Evolutionary conservation across 371 early-diverging fungal species (phyloP).

Genomic region (Chytridiales sp.): DNA sequence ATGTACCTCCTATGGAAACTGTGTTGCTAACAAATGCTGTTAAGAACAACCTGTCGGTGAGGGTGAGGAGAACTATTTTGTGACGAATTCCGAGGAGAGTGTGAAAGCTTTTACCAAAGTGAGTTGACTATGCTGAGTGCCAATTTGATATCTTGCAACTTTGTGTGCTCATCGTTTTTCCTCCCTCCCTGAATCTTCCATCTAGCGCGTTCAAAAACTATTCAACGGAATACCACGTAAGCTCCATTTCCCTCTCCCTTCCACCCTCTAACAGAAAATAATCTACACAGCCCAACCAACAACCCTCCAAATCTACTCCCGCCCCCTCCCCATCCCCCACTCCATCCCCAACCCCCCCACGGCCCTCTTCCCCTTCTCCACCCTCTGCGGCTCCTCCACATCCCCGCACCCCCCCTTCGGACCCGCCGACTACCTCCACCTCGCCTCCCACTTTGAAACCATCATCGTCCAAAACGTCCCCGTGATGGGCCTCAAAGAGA

Average conservation of each 20-base stretch:
- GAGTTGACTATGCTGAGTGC: neutral
- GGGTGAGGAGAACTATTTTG: neutral
- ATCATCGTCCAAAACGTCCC: constrained; percentile 18
- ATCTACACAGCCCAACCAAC: neutral
- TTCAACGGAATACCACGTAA: constrained; percentile 1
- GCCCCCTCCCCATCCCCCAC: neutral
- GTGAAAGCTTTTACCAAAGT: too few relatives aligned
- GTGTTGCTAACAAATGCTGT: neutral
- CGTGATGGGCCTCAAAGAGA: constrained; percentile 16
- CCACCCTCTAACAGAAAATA: constrained; percentile 11
- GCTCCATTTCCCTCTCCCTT: neutral
- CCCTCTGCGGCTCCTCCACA: too few relatives aligned
- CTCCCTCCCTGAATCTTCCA: too few relatives aligned
- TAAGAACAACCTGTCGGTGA: neutral
- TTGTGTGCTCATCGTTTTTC: too few relatives aligned
- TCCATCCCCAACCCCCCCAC: neutral
- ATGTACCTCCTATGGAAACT: neutral
- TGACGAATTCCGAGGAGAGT: too few relatives aligned
- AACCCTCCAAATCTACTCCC: neutral
- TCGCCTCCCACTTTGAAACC: constrained; percentile 13
- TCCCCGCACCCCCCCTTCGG: constrained; percentile 13
- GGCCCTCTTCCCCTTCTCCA: neutral
- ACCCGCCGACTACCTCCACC: constrained; percentile 28
- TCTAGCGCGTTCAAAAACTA: too few relatives aligned
- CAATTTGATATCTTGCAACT: neutral